Base-by-base conservation (phyloP, 78 protist genomes). In the Pelomyxa schiedti region DNA sequence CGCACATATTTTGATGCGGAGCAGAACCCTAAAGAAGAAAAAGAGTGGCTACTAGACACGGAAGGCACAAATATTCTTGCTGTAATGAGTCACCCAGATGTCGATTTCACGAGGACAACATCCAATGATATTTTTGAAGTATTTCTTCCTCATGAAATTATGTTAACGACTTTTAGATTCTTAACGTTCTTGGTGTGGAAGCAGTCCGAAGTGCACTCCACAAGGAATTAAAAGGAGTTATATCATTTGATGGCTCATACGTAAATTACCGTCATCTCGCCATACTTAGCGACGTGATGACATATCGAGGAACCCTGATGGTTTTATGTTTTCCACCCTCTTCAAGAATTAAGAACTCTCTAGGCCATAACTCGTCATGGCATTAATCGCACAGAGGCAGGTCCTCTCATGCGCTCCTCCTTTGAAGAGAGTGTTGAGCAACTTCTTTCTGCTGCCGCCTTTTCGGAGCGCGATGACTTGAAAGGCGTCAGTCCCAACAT, bases 381-480 rank as follows among this genome's bases (percentile, higher is more conserved):
- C 32, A 92, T 96, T 93, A 95, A 95, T 84, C 81, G 96, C 32
- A 53, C 63, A 5, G 86, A 87, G 6, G 74, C 91, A 8, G 92
- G 92, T 35, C 75, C 85, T 26, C 71, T 84, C 28, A 84, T 84
- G 88, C 77, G 78, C 35, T 80, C 90, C 71, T 95, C 99, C 7
- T 98, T 95, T 81, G 99, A 98, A 84, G 98, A 98, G 92, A 94
- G 99, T 16, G 97, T 94, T 1, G 99, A 98, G 4, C 90, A 96
- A 40, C 87, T 98, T 16, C 39, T 88, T 77, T 93, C 88, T n/a
- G 99, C 99, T 0, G 99, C 99, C 8, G 53, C 66, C 38, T 79
- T 82, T 38, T 80, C 94, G 0, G 94, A 94, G 78, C 28, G 42
- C 7, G 98, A 95, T 82, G 41, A 35, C 29, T 52, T 95, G 30